These are phyloP conservation scores for Colletotrichum chrysophilum DNA, from an alignment of 2,329 filamentous ascomycete species.

Conservation along the genomic window DNA sequence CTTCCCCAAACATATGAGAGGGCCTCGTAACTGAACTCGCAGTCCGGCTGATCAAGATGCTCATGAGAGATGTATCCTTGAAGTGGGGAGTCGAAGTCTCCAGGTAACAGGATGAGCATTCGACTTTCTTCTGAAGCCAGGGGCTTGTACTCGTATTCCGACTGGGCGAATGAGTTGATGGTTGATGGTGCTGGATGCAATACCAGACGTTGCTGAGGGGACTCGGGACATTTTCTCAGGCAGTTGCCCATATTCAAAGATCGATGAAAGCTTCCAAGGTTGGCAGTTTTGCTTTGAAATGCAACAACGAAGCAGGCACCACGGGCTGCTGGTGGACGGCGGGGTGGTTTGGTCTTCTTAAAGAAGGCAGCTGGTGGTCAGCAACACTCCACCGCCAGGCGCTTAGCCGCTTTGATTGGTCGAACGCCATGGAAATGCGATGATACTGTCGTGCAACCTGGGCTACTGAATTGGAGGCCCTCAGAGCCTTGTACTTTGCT, in stretches of 20 bases:
- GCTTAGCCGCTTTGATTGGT: neutral
- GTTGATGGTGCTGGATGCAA: neutral
- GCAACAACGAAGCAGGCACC: too few species aligned
- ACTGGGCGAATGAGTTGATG: accelerated
- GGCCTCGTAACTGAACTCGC: neutral
- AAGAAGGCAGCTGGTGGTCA: too few species aligned
- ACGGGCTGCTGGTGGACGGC: too few species aligned
- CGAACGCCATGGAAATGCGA: accelerated
- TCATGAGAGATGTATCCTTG: accelerated
- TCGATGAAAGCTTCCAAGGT: too few species aligned
- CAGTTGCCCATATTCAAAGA: too few species aligned
- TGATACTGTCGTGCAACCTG: accelerated
- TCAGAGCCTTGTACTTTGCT: neutral
- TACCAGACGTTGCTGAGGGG: neutral
- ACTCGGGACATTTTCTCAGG: too few species aligned
- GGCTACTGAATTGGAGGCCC: accelerated
- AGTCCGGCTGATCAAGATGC: accelerated
- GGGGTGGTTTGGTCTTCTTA: too few species aligned
- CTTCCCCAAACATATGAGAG: neutral
- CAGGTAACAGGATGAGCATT: neutral
- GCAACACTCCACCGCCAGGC: neutral
- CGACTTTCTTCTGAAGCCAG: neutral
- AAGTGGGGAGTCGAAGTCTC: accelerated
- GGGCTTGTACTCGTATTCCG: neutral
- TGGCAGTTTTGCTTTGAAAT: too few species aligned